Base-by-base conservation (phyloP, 306 rosid genomes). In the Gleditsia sinensis region DNA sequence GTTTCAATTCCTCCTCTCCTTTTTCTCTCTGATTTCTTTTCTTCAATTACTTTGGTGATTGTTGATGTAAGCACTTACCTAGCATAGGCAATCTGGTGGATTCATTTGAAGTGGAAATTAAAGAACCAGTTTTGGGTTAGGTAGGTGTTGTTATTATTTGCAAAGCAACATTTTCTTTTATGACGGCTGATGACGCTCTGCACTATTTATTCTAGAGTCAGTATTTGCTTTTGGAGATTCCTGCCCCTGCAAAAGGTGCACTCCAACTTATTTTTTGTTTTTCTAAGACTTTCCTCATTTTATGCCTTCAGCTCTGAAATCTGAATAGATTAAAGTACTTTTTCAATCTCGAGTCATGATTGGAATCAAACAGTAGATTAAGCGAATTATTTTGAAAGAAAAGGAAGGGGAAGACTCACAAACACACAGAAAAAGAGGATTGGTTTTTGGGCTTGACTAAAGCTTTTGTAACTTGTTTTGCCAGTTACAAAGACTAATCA, bases 401-500 rank as follows among this genome's bases (percentile, higher is more conserved):
- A n/a, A n/a, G 5, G 66, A 13, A 42, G 48, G 48, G n/a, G n/a
- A 32, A 59, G 66, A 33, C 33, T 16, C 21, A 57, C 63, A 28
- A 57, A 57, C 63, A 14, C 21, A 16, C 5, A 12, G 6, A 57
- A 28, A 57, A 0, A 14, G 21, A 16, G 2, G 7, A 2, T 28
- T 27, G 7, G 39, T 21, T 57, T 57, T 28, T 57, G 63, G 12
- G 21, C 39, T 13, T 12, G 33, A 57, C 39, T 57, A 57, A 57
- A 28, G 63, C 11, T 57, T 28, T 28, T 21, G 39, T 57, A 57
- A 57, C 39, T 28, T 59, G 66, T 7, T 43, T 16, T 59, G 27
- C n/a, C n/a, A 59, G 39, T 57, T 59, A 59, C 32, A n/a, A 32
- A 9, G 66, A 7, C 27, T 59, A 59, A 59, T 59, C 66, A 57